Evolutionary conservation across 1,139 yeast genomes (phyloP), one percentile per base, ranked within the genome.

Genomic region (Kurtzmaniella quercitrusa): DNA sequence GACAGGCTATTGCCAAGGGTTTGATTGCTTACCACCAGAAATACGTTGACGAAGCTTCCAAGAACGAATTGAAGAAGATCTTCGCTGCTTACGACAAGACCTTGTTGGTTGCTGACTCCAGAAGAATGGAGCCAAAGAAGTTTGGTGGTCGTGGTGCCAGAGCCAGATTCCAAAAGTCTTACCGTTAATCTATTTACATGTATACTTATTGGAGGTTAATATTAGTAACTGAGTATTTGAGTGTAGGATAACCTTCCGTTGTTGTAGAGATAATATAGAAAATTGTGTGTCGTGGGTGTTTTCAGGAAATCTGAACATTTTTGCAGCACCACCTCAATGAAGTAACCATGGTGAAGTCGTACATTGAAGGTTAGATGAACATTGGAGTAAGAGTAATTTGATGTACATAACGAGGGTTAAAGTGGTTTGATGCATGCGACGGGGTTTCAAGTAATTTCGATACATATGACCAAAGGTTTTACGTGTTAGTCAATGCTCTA

Each of bases 71-170:
- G 75, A 93, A 94, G 95, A 91, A 90, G 83, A 84, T 95, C 66
- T 89, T 90, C 78, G 82, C 94, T 59, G 74, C 96, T 68, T 94
- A 91, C 85, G 98, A 93, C 93, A 91, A 96, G 82, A 90, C 98
- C 75, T 85, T 93, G 75, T 87, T 93, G 78, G 94, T 93, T 76
- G 98, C 99, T 66, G 99, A 93, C 77, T 82, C 98, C 68, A 90
- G 98, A 87, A 93, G 95, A 85, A 85, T 91, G 85, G 99, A 93
- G 83, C 99, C 99, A 85, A 93, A 93, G 97, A 93, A 93, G 84
- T 93, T 91, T 82, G 98, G 98, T 84, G 98, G 98, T 85, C 96
- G 95, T 79, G 98, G 98, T 89, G 98, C 98, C 81, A 93, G 98
- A 82, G 94, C 98, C 73, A 91, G 98, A 83, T 93, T 88, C 97